Evolutionary conservation across 768 basidiomycete species (phyloP), one percentile per base, ranked within the genome.

Genomic region (Pluteus cervinus): DNA sequence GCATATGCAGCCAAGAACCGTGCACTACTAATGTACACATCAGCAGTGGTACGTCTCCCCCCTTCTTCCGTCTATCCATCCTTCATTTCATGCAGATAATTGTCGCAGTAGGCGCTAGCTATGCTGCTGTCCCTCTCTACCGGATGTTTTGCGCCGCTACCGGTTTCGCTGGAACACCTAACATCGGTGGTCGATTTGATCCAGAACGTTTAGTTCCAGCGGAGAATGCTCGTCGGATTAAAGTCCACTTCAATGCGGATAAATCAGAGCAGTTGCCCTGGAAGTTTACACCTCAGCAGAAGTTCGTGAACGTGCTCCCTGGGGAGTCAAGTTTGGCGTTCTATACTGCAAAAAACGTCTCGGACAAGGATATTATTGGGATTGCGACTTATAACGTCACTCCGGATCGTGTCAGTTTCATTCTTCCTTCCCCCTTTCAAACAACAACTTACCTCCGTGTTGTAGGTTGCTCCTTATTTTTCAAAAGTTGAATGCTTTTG

Each of bases 401-500:
- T 0, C 96, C 96, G n/a, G 88, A 90, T 55, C 75, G 93, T 58
- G 94, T 96, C 53, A 31, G 83, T 66, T 7, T n/a, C 35, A 16
- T 34, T 24, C 14, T 20, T 39, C 24, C 20, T 20, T 31, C 17
- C 17, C 6, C 5, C 17, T 21, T 24, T 7, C 17, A n/a, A 3
- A 2, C 4, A 5, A 23, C 24, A 41, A 21, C 15, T 26, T 33
- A 26, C 29, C 33, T 35, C 7, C 7, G 12, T 29, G 5, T 10
- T 37, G 14, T 52, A 97, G 94, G 75, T 98, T 48, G 96, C 96
- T 7, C 92, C 94, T 0, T 98, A 98, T 60, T 99, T 99, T 55
- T 91, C 93, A 35, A 99, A 99, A 65, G 91, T 99, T 9, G 96
- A 99, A 59, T 99, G 96, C 49, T 99, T 99, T 68, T 99, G 96